A percentile compares a stretch with the other conserved stretches of the same genome.
These are phyloP conservation scores for Eleusine coracana DNA, from an alignment of 176 grass and related monocot species.

Conservation along the genomic window DNA sequence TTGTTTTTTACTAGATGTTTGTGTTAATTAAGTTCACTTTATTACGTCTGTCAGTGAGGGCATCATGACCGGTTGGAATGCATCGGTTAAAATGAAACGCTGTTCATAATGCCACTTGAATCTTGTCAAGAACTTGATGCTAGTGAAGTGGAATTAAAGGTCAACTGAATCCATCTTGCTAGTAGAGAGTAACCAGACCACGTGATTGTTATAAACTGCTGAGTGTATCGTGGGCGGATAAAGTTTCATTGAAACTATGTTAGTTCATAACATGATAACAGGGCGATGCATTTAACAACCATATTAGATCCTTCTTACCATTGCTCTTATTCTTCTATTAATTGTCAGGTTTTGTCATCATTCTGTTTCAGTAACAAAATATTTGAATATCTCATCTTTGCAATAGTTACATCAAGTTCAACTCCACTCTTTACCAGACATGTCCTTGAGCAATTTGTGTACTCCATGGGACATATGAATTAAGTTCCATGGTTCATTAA, in stretches of 20 bases:
- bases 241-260: neutral
- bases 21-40: conserved; percentile 17
- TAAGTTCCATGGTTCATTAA: conserved; percentile 3
- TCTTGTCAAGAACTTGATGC: neutral
- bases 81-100: neutral
- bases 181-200: neutral
- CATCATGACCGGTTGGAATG: neutral
- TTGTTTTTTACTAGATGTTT: neutral
- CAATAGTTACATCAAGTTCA: neutral
- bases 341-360: neutral
- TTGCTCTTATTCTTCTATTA: neutral
- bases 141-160: neutral
- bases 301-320: neutral
- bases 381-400: neutral
- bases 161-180: neutral
- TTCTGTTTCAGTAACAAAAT: neutral
- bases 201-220: neutral
- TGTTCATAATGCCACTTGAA: neutral
- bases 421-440: neutral
- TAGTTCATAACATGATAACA: neutral
- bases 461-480: neutral
- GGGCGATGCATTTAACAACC: neutral
- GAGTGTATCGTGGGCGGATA: neutral
- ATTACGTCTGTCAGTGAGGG: neutral
- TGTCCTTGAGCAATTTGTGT: neutral